Evolutionary conservation across 73 alveolate genomes (phyloP), one percentile per base, ranked within the genome.

Genomic region (Paramecium sexaurelia): DNA sequence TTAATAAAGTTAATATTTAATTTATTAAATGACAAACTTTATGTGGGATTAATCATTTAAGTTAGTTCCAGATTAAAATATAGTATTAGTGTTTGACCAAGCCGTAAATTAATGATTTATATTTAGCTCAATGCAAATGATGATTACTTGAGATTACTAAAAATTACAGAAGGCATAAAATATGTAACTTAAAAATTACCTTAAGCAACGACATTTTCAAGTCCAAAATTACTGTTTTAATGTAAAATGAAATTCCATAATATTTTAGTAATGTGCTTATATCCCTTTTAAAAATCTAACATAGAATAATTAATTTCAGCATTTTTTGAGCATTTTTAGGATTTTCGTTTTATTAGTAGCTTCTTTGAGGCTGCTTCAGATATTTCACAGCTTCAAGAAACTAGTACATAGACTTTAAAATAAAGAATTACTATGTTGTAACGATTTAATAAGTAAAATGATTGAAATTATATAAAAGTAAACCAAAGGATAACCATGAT

Each of bases 131-230:
- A 61, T 6, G 83, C 26, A 29, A 32, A 61, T 29, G 83, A 61
- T 61, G 83, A 61, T 11, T 61, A 61, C 24, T 61, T 61, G 43
- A 26, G 83, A 26, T 32, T 61, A 6, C 26, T 22, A 29, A 61
- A 61, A 61, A 29, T 61, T 11, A 61, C 83, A 61, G 83, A 61
- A 24, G 83, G 83, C 39, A 61, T 61, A 26, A 61, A 61, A 61
- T 61, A 61, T 61, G 43, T 61, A 61, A 61, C 83, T 32, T 61
- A 61, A 61, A 61, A 61, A 32, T 32, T 61, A 11, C 83, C 83
- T 4, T 13, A 61, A 61, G 39, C 39, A 61, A 61, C 83, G 3
- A 61, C 83, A 29, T 61, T 61, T 32, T 61, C 83, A 22, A 61
- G 83, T 61, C 6, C 83, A 61, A 61, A 61, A 61, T 24, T 61